Base-by-base conservation (phyloP, 805 yeast genomes). In the Wickerhamiella musiphila region DNA sequence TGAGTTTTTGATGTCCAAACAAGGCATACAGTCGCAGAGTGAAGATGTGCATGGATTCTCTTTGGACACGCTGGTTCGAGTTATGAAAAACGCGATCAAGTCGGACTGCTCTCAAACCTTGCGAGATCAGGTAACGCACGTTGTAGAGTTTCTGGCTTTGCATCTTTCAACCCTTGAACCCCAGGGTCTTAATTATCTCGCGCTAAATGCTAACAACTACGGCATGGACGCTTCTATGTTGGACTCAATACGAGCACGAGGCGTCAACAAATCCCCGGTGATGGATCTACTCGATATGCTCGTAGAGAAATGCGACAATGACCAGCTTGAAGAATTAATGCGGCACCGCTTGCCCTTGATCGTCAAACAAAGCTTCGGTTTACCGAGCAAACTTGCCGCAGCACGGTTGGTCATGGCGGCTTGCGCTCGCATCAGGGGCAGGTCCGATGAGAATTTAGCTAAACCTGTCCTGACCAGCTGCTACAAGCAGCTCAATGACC, bases 141-240 rank as follows among this genome's bases (percentile, higher is more conserved):
- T 78, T 23, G 75, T 90, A 0, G 59, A 58, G 4, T 61, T 90
- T 30, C 57, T 82, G 4, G 60, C 78, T 4, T 54, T 65, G 5
- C 57, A 82, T 37, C 70, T 86, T 70, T 79, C 94, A 0, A 74
- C 90, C 0, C 61, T 86, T 26, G 98, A 90, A 47, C 96, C 96
- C 0, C 94, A 84, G 48, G 70, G 78, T 2, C 66, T 81, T 39
- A 86, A 90, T 47, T 86, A 83, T 45, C 54, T 86, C 36, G 71
- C 90, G 0, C 58, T 86, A 38, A 84, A 90, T 54, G 94, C 95
- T 1, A 84, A 72, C 37, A 86, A 83, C 51, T 83, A 77, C 49
- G 82, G 83, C 26, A 49, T 83, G 36, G 72, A 70, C 32, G 58
- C 71, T 6, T 66, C 68, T 35, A 78, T 71, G 24, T 70, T 86